Evolutionary conservation across 768 basidiomycete species (phyloP), one percentile per base, ranked within the genome.

Genomic region (Podaxis sp.): DNA sequence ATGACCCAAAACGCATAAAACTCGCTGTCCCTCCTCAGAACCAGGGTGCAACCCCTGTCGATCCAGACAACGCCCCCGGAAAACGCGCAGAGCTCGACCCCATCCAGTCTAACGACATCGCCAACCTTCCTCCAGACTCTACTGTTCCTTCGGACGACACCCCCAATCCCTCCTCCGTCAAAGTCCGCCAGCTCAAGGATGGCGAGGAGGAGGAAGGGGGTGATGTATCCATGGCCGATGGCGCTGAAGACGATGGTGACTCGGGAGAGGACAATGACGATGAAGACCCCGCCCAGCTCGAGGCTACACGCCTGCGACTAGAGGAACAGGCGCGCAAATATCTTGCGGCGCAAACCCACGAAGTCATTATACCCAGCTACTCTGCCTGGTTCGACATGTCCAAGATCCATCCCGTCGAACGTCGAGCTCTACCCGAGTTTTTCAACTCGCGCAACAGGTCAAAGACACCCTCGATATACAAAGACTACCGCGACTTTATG

Each of bases 401-500:
- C 61, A 88, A 91, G 72, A 90, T 99, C 61, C 93, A 97, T 70
- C 85, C 92, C 9, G 90, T 99, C 64, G 97, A 99, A 75, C 85
- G 88, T 52, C 87, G 93, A 66, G 92, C 94, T 0, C 80, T 99
- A 30, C 97, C 97, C 38, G 97, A 99, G 76, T 99, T 99, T 82
- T 99, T 99, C 85, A 95, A 94, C 73, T 92, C 92, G 51, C 84
- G 94, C 58, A 98, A 99, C 74, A 79, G 96, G 61, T 92, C 89
- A 65, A 99, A 99, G 78, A 97, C 96, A 1, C 96, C 97, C 0
- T 83, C 92, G 19, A 95, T 98, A 65, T 99, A 99, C 82, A 99
- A 99, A 75, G 96, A 99, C 74, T 99, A 99, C 71, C 88, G 97
- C 64, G 96, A 99, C 81, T 99, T 99, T 69, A 99, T 99, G 96